Conservation (phyloP, 78 protist genomes). For the Chrysochromulina tobinii region DNA sequence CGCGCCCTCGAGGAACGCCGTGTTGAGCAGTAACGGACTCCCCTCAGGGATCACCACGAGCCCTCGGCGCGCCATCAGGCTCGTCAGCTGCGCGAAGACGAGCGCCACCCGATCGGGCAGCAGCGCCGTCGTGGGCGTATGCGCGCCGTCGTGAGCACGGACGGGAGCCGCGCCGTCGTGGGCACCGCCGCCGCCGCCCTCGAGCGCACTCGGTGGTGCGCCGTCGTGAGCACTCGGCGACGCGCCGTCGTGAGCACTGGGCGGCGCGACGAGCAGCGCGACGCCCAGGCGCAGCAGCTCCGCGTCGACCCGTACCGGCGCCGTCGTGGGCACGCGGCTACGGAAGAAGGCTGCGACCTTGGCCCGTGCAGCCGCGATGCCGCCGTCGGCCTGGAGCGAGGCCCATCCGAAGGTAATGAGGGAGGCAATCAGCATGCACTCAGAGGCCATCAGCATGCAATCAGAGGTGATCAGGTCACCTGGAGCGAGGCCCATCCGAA, state of each 20-base stretch:
- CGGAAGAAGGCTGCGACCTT: not conserved
- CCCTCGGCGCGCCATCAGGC: not conserved
- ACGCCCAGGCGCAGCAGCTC: not conserved
- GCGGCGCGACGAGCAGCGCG: not conserved
- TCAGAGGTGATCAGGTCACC: no score
- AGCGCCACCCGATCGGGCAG: not conserved
- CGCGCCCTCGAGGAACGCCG: not conserved
- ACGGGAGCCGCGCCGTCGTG: no score
- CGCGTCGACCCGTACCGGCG: not conserved
- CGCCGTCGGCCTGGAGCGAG: not conserved
- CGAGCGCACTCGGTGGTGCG: no score
- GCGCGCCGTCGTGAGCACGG: no score
- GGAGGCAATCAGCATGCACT: no score
- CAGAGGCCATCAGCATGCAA: no score
- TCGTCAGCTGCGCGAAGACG: not conserved
- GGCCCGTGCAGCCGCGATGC: not conserved
- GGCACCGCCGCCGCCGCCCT: no score
- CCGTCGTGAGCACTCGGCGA: no score
- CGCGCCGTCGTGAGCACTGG: no score
- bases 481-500: not conserved
- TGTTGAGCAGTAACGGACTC: not conserved
- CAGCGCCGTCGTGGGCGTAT: not conserved
- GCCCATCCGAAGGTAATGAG: no score
- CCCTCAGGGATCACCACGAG: not conserved
- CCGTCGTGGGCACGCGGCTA: not conserved